phyloP scores from a whole-genome alignment of 345 rosid species.

The Cochlearia excelsa region DNA sequence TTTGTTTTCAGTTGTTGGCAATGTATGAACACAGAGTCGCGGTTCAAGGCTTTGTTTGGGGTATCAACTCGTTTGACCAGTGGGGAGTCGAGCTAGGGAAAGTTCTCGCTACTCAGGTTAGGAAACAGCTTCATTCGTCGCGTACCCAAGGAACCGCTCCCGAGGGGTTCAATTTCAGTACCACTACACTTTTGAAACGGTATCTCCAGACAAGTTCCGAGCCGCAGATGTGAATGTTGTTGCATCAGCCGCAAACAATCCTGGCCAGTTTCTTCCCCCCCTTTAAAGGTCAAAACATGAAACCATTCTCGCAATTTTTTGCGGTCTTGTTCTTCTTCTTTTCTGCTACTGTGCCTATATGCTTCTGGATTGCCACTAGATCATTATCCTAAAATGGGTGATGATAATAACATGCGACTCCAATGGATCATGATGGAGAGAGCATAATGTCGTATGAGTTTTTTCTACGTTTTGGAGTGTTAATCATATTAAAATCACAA shows the following conservation, averaged over 20 bases:
- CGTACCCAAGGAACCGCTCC: constrained; percentile 60
- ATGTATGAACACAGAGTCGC: constrained; percentile 95
- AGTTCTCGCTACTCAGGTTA: constrained; percentile 92
- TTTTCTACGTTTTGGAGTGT: too few relatives aligned
- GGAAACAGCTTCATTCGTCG: constrained; percentile 80
- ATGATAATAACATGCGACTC: too few relatives aligned
- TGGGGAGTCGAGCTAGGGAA: constrained; percentile 99
- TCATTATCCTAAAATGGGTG: neutral
- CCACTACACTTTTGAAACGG: constrained; percentile 60
- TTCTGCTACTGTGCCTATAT: neutral
- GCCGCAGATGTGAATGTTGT: constrained; percentile 22
- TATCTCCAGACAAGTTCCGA: constrained; percentile 45
- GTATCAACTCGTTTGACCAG: constrained; percentile 96
- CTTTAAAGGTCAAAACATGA: neutral
- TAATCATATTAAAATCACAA: too few relatives aligned
- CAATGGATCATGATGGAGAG: too few relatives aligned
- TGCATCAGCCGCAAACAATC: constrained; percentile 15
- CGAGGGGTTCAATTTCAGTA: constrained; percentile 88
- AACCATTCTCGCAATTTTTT: neutral
- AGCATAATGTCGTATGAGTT: too few relatives aligned
- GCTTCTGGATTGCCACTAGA: neutral
- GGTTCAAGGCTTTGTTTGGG: constrained; percentile 94
- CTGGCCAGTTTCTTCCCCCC: neutral
- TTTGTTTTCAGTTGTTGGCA: constrained; percentile 63
- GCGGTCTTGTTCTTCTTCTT: neutral